Conservation (phyloP, 2,329 filamentous ascomycete species). For the Exophiala oligosperma region DNA sequence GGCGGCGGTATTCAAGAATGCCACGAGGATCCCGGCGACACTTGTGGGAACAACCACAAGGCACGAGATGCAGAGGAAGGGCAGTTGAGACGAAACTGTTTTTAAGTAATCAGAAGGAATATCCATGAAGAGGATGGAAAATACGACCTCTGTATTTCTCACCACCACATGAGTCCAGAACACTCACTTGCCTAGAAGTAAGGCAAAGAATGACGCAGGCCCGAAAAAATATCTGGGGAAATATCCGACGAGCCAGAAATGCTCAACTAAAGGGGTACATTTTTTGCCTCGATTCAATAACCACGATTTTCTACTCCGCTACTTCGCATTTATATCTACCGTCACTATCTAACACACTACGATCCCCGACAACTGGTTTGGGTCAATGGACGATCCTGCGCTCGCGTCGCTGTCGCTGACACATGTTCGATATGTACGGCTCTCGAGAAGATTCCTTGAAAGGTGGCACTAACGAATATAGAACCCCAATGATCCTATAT, state of each 20-base stretch:
- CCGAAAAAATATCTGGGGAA: slow-evolving; percentile 1
- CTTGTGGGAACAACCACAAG: too few species aligned
- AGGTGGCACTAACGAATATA: slow-evolving; percentile 38
- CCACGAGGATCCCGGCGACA: not conserved
- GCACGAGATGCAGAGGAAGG: not conserved
- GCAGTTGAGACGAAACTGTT: not conserved
- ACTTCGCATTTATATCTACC: too few species aligned
- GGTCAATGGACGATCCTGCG: slow-evolving; percentile 45
- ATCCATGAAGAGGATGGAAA: not conserved
- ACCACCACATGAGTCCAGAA: not conserved
- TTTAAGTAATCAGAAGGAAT: not conserved
- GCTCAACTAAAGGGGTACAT: not conserved
- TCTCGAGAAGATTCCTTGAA: not conserved
- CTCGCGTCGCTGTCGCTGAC: slow-evolving; percentile 90
- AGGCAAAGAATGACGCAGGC: slow-evolving; percentile 1
- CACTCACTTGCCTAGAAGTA: not conserved
- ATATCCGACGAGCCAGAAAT: not conserved
- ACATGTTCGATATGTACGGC: slow-evolving; percentile 87
- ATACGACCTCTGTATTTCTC: not conserved
- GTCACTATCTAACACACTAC: not conserved
- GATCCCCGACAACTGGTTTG: not conserved
- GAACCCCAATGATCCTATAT: slow-evolving; percentile 83
- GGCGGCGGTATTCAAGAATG: not conserved
- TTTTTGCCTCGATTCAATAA: not conserved
- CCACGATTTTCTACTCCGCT: not conserved